Conservation (phyloP, 1,139 yeast genomes). For the Candida sojae region DNA sequence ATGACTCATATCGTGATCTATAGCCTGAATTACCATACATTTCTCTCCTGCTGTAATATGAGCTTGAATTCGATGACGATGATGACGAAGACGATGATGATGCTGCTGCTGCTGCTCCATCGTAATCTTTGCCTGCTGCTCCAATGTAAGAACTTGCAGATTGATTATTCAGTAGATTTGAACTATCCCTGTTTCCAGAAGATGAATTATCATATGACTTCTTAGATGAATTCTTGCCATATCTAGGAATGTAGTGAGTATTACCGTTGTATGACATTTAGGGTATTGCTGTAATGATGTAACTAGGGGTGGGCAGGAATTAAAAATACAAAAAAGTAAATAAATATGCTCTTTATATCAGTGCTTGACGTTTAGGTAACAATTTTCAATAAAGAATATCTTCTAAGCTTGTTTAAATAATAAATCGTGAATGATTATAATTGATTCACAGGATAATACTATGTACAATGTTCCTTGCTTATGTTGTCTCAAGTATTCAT, state of each 20-base stretch:
- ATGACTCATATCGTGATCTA: constrained; percentile 13
- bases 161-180: constrained; percentile 1
- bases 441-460: no score
- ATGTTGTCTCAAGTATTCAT: no score
- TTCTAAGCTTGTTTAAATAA: no score
- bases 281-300: constrained; percentile 4
- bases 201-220: constrained; percentile 7
- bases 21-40: constrained; percentile 16
- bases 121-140: constrained; percentile 2
- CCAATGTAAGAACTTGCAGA: constrained; percentile 6
- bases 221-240: constrained; percentile 10
- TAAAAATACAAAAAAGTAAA: neutral
- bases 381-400: no score
- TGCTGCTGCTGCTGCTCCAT: neutral
- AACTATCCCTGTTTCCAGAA: constrained; percentile 1
- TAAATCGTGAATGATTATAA: no score
- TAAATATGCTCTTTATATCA: neutral
- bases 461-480: no score
- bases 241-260: constrained; percentile 17
- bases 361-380: no score
- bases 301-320: neutral
- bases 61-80: constrained; percentile 1
- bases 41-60: constrained; percentile 15
- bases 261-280: constrained; percentile 14
- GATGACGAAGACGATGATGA: neutral